phyloP scores from a whole-genome alignment of 768 basidiomycete genomes.

The Suillus fuscotomentosus region DNA sequence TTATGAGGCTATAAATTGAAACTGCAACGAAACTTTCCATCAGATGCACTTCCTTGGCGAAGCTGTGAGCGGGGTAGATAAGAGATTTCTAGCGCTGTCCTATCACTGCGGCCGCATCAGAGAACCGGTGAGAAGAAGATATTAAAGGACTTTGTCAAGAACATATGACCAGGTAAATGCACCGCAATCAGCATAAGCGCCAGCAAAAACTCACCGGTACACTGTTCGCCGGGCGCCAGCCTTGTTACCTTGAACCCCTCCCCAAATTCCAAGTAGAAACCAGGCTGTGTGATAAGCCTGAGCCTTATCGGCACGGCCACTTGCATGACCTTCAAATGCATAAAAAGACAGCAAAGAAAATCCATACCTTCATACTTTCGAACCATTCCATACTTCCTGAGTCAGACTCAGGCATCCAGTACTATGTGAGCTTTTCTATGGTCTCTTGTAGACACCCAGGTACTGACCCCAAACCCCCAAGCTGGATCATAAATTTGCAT shows the following conservation, averaged over 20 bases:
- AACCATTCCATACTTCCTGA: background rate
- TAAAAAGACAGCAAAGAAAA: background rate
- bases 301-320: background rate
- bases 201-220: too few species aligned
- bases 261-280: background rate
- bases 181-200: too few species aligned
- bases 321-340: background rate
- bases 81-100: background rate
- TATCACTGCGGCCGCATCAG: background rate
- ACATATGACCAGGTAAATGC: too few species aligned
- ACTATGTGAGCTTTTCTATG: background rate
- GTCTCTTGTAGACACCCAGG: background rate
- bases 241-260: background rate
- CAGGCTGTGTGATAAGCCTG: constrained; percentile 3
- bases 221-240: background rate
- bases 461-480: background rate
- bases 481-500: background rate
- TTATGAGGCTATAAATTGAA: background rate
- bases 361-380: background rate
- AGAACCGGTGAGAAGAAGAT: too few species aligned
- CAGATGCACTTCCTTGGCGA: background rate
- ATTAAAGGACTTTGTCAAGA: too few species aligned
- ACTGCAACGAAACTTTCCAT: background rate
- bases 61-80: background rate
- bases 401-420: background rate